These are phyloP conservation scores for Fusarium nurragi DNA, from an alignment of 2,329 filamentous ascomycete species.

Conservation along the genomic window DNA sequence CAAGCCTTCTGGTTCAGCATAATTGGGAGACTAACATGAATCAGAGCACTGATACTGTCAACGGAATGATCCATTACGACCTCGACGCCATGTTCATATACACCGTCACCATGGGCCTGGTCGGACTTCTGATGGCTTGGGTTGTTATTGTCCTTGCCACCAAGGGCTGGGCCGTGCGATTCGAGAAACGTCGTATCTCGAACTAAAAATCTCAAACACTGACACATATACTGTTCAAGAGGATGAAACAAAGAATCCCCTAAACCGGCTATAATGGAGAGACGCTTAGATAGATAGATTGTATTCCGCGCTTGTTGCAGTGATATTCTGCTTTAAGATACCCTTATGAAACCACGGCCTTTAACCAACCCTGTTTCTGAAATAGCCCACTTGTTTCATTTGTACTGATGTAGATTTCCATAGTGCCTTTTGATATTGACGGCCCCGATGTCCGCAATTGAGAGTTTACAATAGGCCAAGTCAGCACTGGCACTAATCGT, in stretches of 20 bases:
- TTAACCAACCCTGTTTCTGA: conserved; percentile 1
- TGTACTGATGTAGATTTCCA: background rate
- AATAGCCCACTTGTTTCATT: background rate
- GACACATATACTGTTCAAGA: background rate
- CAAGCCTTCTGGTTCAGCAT: too few species aligned
- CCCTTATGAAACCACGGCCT: conserved; percentile 36
- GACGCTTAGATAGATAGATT: conserved; percentile 9
- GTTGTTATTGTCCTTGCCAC: conserved; percentile 79
- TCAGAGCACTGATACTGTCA: conserved; percentile 78
- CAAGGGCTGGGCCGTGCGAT: conserved; percentile 83
- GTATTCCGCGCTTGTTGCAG: conserved; percentile 11
- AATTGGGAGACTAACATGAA: conserved; percentile 1
- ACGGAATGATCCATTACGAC: conserved; percentile 77
- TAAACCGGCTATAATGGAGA: background rate
- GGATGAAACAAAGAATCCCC: background rate
- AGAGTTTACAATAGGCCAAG: background rate
- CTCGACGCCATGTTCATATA: conserved; percentile 95
- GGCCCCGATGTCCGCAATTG: background rate
- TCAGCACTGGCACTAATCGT: too few species aligned
- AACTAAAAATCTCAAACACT: conserved; percentile 1
- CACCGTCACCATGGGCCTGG: conserved; percentile 85
- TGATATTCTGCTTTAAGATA: conserved; percentile 40
- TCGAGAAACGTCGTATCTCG: conserved; percentile 47
- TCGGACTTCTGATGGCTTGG: conserved; percentile 87
- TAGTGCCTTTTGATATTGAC: background rate